Evolutionary conservation across 768 basidiomycete species (phyloP), one percentile per base, ranked within the genome.

Genomic region (Collybia sp.): DNA sequence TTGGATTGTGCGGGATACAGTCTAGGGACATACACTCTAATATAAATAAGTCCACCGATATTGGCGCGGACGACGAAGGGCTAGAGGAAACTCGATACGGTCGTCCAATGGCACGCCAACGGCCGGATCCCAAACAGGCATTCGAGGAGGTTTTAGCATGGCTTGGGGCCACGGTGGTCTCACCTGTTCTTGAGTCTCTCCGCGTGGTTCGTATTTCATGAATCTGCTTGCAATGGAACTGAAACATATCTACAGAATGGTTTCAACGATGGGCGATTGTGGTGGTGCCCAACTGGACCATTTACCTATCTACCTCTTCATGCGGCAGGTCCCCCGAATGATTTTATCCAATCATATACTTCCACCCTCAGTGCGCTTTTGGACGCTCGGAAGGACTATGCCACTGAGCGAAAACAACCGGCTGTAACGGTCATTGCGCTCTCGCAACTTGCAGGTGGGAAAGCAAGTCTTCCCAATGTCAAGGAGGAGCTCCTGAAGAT

Each of bases 211-310:
- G 49, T 47, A 35, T 4, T 18, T 30, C 20, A 18, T 18, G 6
- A 1, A 33, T 6, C 2, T 38, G 40, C 18, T n/a, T 45, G 5
- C 25, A 12, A 19, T 38, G 42, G 16, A 32, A n/a, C 30, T 20
- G 41, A 6, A 31, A 18, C 30, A 12, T 42, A 32, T 38, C 18
- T 42, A 11, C 43, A 54, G 53, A 25, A 48, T 42, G 44, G 42
- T 3, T 44, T 51, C 39, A 10, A 25, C 25, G 15, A 33, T 39
- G 53, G 53, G 11, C 44, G 53, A 20, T 40, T 55, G 39, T 55
- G 53, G 53, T 55, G 53, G 53, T 51, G 48, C 33, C 47, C 51
- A 36, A 47, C 48, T n/a, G 53, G 53, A 1, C 40, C 48, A 13
- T 52, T 55, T 33, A 52, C 43, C 6, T 43, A 43, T 15, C 33